Conservation (phyloP, 441 rosid species). For the Erysimum pusillum region DNA sequence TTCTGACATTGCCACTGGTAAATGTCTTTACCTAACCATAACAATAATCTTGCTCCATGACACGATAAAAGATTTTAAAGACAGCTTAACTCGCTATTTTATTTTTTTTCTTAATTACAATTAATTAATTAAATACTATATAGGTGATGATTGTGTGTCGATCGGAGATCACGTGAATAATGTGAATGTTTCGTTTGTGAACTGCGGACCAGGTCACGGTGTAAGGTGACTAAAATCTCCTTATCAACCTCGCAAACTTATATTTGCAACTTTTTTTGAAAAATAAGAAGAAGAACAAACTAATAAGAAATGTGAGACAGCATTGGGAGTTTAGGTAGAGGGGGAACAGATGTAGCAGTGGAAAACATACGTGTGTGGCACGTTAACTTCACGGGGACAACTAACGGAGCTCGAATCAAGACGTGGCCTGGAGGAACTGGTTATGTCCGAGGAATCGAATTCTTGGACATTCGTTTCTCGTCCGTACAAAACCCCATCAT, state of each 20-base stretch:
- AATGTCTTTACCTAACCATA: neutral
- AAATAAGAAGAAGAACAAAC: neutral
- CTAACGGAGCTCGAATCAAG: constrained; percentile 69
- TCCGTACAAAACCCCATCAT: constrained; percentile 58
- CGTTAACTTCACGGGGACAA: constrained; percentile 51
- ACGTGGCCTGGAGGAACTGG: constrained; percentile 63
- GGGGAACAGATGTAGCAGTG: constrained; percentile 52
- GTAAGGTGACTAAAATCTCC: constrained; percentile 52
- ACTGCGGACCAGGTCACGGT: constrained; percentile 76
- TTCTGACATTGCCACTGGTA: constrained; percentile 52
- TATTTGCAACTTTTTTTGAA: neutral
- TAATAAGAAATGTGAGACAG: constrained; percentile 40
- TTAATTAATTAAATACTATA: neutral
- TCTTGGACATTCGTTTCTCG: constrained; percentile 48
- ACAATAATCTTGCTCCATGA: neutral
- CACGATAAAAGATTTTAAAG: neutral
- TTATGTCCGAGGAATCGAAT: constrained; percentile 45
- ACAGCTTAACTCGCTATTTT: neutral
- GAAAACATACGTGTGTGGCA: constrained; percentile 49
- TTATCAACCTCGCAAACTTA: neutral
- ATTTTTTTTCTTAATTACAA: neutral
- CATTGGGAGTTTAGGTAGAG: constrained; percentile 66
- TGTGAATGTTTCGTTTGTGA: constrained; percentile 40
- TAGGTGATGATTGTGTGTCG: constrained; percentile 75
- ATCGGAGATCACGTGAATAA: constrained; percentile 51